Base-by-base conservation (phyloP, 352 stramenopile genomes). In the Globisporangium carolinianum region DNA sequence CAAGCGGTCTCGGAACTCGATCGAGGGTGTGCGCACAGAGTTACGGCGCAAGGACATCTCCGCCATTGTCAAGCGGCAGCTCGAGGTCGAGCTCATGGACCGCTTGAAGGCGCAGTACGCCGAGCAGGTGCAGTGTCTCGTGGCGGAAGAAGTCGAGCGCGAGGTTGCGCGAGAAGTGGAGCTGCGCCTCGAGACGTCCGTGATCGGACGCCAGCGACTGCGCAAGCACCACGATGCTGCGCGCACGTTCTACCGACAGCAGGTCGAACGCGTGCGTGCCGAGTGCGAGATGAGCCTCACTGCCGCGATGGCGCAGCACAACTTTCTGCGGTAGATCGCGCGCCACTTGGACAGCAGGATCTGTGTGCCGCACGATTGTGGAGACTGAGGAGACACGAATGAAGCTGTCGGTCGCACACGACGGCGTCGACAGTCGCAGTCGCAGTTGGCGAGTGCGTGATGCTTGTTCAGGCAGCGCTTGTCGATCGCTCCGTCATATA, bases 231-330 rank as follows among this genome's bases (percentile, higher is more conserved):
- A 88, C 45, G 73, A 79, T 15, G 66, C 63, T 12, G 80, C 89
- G 15, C 73, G 83, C 0, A 64, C 47, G 7, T 75, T 83, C 63
- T 72, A 83, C 64, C 73, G 73, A 50, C 48, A 68, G 39, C 83
- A 89, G 60, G 80, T 93, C 58, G 65, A 83, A 53, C 71, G 81
- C 8, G 68, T 89, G 51, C 75, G 67, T 0, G 68, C 58, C 39
- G 80, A 91, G 66, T 89, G 79, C 57, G 77, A 91, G 65, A 63
- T 87, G 65, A 71, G 69, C 54, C 77, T 91, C 51, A 79, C 75
- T 0, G 57, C 75, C 0, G 75, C 72, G 6, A 86, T 86, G 64
- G 74, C 75, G 46, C 77, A 87, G 63, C 80, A 72, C 69, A 93
- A 91, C 60, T 60, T 93, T 36, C 66, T 93, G 15, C 75, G 83